Base-by-base conservation (phyloP, 2,329 filamentous ascomycete species). In the Talaromyces sp. region DNA sequence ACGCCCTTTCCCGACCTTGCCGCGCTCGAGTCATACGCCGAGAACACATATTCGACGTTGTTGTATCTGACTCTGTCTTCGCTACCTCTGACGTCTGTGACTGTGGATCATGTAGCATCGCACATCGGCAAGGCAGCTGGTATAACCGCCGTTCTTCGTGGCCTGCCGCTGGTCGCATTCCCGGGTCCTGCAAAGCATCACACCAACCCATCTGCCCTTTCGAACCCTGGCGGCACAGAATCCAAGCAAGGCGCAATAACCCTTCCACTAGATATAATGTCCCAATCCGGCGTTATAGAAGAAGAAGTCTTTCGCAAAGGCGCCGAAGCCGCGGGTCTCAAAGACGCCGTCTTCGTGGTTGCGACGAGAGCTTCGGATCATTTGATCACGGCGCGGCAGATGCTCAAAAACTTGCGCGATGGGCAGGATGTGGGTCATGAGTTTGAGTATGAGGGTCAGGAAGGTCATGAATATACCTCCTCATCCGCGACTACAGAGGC, bases 351-450 rank as follows among this genome's bases (percentile, higher is more conserved):
- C 0, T 99, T 98, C 76, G 84, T 86, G 3, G 91, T 99, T 14
- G 95, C 95, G 0, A 99, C 95, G 0, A 86, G 93, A 40, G 95
- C 95, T 6, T 96, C 96, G 71, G 95, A 99, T 73, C 95, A 99
- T 76, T 81, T 99, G 37, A 96, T 97, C 68, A 98, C 93, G 0
- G 93, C 90, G 1, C 83, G 92, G 64, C 91, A 96, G 74, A 96
- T 99, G 92, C 76, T 98, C 64, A 88, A 87, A 71, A 91, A 90
- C 69, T 79, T 96, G 21, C 86, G 86, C 60, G 87, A 86, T 3
- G 91, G 92, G 1, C 79, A 89, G 68, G 87, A 86, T 56, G 85
- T 91, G 0, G 91, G 89, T 0, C 93, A 97, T 73, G 91, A 91
- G 5, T 97, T 93, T 73, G 93, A 98, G 77, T 91, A 97, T 71